phyloP scores from a whole-genome alignment of 2,329 filamentous ascomycete species.

The Pseudogymnoascus sp. region DNA sequence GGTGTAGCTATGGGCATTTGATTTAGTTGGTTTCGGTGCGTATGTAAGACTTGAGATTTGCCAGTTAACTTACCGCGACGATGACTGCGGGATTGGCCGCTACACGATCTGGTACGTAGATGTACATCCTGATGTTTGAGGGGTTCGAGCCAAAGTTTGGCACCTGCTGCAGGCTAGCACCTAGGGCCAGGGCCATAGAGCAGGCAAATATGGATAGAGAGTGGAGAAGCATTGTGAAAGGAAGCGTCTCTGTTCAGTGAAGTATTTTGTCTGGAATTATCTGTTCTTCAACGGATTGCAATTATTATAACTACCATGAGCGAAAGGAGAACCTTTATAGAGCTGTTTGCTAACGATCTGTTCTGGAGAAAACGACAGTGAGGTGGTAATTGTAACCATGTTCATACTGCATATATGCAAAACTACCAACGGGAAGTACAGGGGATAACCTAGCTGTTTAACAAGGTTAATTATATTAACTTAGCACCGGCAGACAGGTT shows the following conservation, averaged over 20 bases:
- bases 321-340: background rate
- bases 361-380: too few relatives aligned
- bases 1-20: constrained; percentile 33
- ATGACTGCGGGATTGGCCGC: constrained; percentile 43
- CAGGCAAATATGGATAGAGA: background rate
- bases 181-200: background rate
- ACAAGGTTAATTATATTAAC: background rate
- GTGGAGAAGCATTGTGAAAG: background rate
- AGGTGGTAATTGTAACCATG: background rate
- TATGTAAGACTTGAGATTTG: background rate
- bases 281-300: background rate
- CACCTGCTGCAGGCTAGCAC: constrained; percentile 24
- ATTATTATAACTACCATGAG: background rate
- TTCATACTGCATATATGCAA: background rate
- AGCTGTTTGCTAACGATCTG: background rate
- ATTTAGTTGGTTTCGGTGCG: background rate
- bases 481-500: background rate
- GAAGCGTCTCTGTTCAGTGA: background rate
- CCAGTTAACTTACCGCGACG: constrained; percentile 37
- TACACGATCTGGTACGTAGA: constrained; percentile 40
- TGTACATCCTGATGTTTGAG: constrained; percentile 36
- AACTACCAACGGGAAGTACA: background rate
- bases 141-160: constrained; percentile 36
- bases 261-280: background rate
- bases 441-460: background rate